Evolutionary conservation across 108 stramenopile genomes (phyloP), one percentile per base, ranked within the genome.

Genomic region (Nitzschia putrida): DNA sequence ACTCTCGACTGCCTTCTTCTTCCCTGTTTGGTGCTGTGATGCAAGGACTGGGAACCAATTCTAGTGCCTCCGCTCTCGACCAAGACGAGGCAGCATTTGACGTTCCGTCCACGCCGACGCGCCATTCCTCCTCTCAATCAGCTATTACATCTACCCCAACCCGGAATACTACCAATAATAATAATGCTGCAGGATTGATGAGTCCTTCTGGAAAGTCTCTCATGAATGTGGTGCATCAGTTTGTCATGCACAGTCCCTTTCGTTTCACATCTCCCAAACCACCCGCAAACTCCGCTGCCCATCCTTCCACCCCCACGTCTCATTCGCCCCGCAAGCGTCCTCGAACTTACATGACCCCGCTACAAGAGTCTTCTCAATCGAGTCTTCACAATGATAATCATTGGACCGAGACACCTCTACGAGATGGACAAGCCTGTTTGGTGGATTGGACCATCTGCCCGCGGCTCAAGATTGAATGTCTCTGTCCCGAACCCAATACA

Each of bases 1-100:
- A 18, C 47, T 18, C 18, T 18, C 2, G 47, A 1, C 47, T 3
- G 1, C 47, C n/a, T 49, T 49, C 47, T 18, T 18, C 43, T 23
- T 76, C 74, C 39, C 39, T 76, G 16, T 76, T 76, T 64, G 74
- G 74, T 12, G 74, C 74, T 45, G 74, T 76, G 29, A 76, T 76
- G 74, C 20, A 57, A 53, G 53, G 53, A 34, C 42, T 57, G 38
- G 41, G 64, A 24, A 58, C 50, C 56, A 53, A 12, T 20, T 53
- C 21, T 58, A 52, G 2, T 22, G 29, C 43, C 24, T 29, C 45
- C 38, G 57, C 3, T 22, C 8, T 11, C 26, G 26, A 54, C 14
- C 14, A 43, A 25, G 21, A 10, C 20, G 57, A n/a, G 34, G 42
- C 40, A 22, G 4, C 29, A 1, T 34, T 34, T 34, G 29, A 34